These are phyloP conservation scores for Boechera retrofracta DNA, from an alignment of 345 rosid species.

Conservation along the genomic window DNA sequence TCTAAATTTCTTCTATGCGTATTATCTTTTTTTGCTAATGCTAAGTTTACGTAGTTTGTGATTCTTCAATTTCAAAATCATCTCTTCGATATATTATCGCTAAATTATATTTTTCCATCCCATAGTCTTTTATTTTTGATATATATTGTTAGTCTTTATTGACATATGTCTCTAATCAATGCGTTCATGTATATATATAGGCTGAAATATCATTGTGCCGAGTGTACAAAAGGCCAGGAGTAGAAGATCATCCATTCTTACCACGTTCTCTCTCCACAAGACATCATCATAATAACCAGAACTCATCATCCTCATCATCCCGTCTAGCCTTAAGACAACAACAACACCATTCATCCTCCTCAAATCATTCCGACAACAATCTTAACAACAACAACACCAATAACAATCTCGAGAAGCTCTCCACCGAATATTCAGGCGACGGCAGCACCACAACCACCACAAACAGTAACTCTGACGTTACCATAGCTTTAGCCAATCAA, in stretches of 20 bases:
- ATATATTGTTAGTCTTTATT: neutral
- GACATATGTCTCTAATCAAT: conserved; percentile 16
- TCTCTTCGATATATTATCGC: neutral
- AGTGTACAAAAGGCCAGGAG: conserved; percentile 94
- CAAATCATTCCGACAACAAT: conserved; percentile 43
- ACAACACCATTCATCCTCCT: conserved; percentile 41
- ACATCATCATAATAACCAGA: conserved; percentile 40
- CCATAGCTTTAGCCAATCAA: conserved; percentile 68
- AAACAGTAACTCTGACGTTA: conserved; percentile 62
- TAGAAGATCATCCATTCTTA: conserved; percentile 86
- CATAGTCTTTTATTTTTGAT: too few relatives aligned
- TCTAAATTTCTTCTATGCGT: neutral
- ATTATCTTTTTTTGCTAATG: neutral
- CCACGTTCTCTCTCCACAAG: conserved; percentile 69
- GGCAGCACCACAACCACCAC: conserved; percentile 53
- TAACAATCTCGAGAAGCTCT: conserved; percentile 44
- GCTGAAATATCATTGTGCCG: conserved; percentile 94
- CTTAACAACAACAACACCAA: conserved; percentile 39
- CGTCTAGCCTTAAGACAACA: conserved; percentile 41
- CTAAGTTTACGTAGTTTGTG: neutral
- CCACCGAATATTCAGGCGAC: conserved; percentile 46
- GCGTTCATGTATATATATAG: conserved; percentile 45
- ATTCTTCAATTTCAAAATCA: neutral
- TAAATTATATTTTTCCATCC: neutral
- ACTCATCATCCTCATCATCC: conserved; percentile 43